Evolutionary conservation across 805 yeast genomes (phyloP).

Genomic region (Ogataea corticis): DNA sequence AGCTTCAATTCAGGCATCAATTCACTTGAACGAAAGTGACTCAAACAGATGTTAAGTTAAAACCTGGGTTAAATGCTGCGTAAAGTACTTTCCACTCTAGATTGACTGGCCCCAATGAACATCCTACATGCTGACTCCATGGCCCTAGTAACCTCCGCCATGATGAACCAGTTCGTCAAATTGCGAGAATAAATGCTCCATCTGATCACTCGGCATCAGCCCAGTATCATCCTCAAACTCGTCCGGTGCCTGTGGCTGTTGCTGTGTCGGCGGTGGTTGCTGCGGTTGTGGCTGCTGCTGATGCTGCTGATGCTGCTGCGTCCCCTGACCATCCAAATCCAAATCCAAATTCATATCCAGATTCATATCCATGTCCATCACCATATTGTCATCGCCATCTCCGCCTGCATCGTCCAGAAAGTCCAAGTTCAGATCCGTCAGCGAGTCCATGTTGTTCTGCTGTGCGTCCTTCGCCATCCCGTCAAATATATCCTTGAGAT

Average conservation of each 20-base stretch:
- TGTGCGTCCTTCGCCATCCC: constrained; percentile 5
- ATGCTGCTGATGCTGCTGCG: constrained; percentile 2
- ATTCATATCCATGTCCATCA: constrained; percentile 17
- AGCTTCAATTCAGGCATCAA: no score
- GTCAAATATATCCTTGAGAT: constrained; percentile 11
- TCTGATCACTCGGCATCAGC: constrained; percentile 33
- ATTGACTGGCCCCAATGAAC: no score
- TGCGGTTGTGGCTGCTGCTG: background rate
- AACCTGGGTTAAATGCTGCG: no score
- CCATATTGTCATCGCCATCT: constrained; percentile 16
- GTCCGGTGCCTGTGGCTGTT: background rate
- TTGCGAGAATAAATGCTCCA: constrained; percentile 34
- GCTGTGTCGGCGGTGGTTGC: background rate
- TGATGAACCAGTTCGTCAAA: constrained; percentile 33
- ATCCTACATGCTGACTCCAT: no score
- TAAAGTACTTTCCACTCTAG: no score
- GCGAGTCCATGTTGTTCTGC: constrained; percentile 15
- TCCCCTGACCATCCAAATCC: constrained; percentile 1
- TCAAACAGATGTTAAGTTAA: no score
- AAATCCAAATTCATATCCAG: constrained; percentile 11
- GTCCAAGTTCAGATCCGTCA: constrained; percentile 30
- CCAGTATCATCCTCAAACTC: constrained; percentile 14
- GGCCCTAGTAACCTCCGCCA: constrained; percentile 4
- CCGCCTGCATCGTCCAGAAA: constrained; percentile 21
- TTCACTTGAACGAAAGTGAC: no score